These are phyloP conservation scores for Wickerhamiella shivajii DNA, from an alignment of 805 yeast genomes.

Conservation along the genomic window DNA sequence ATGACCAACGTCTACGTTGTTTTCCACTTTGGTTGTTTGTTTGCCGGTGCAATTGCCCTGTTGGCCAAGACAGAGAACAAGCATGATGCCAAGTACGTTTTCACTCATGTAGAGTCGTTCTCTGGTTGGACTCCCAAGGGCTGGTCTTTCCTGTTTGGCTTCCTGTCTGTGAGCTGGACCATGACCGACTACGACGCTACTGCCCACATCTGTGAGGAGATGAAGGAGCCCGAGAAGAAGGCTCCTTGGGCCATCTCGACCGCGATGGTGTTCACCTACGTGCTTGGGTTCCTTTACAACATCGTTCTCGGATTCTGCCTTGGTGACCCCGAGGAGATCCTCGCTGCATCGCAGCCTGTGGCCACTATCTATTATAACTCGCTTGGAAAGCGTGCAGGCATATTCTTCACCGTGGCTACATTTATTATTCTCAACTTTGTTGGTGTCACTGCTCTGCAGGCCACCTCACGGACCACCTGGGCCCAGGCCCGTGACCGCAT, in stretches of 20 bases:
- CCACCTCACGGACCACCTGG: conserved; percentile 58
- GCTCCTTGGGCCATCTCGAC: conserved; percentile 47
- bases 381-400: conserved; percentile 49
- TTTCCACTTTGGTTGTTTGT: conserved; percentile 33
- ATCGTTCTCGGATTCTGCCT: conserved; percentile 23
- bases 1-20: conserved; percentile 39
- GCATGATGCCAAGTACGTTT: conserved; percentile 33
- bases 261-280: conserved; percentile 26
- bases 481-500: conserved; percentile 69
- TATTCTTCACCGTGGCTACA: conserved; percentile 45
- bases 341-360: conserved; percentile 34
- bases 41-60: conserved; percentile 39
- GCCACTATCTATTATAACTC: conserved; percentile 52
- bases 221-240: conserved; percentile 37
- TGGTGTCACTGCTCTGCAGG: conserved; percentile 48
- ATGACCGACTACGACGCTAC: conserved; percentile 69
- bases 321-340: conserved; percentile 19
- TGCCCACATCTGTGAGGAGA: conserved; percentile 61
- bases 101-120: conserved; percentile 32
- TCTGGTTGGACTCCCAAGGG: conserved; percentile 41
- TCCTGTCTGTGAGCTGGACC: conserved; percentile 30
- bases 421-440: conserved; percentile 50
- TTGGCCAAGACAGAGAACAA: conserved; percentile 38
- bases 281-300: conserved; percentile 22
- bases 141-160: conserved; percentile 45